phyloP scores from a whole-genome alignment of 2,329 filamentous ascomycete genomes.

The Monosporascus sp. region DNA sequence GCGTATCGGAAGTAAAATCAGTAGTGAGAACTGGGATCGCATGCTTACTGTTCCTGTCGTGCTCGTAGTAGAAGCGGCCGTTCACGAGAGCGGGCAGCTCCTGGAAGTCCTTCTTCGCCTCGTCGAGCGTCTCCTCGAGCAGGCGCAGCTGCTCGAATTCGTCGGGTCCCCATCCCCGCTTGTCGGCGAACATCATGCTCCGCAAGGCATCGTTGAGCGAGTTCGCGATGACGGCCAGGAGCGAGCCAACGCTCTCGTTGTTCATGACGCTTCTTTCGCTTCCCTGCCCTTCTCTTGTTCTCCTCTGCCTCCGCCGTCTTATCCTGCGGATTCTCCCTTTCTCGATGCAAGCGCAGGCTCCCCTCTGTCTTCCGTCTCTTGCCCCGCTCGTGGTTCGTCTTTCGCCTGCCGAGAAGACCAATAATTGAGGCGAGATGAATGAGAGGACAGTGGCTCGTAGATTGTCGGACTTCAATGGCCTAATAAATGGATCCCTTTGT shows the following conservation, averaged over 20 bases:
- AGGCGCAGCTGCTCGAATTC: slow-evolving; percentile 55
- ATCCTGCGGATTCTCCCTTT: too few relatives aligned
- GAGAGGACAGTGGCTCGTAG: too few relatives aligned
- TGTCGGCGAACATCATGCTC: slow-evolving; percentile 51
- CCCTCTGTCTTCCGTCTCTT: too few relatives aligned
- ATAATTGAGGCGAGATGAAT: too few relatives aligned
- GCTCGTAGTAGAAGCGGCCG: slow-evolving; percentile 53
- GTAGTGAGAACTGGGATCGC: background rate
- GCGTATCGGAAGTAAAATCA: background rate
- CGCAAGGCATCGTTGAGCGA: slow-evolving; percentile 48
- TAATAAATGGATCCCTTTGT: too few relatives aligned
- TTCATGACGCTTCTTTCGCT: slow-evolving; percentile 25
- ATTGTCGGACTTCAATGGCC: too few relatives aligned
- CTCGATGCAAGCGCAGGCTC: too few relatives aligned
- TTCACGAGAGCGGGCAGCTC: slow-evolving; percentile 50
- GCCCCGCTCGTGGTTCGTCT: too few relatives aligned
- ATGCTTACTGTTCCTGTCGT: slow-evolving; percentile 47
- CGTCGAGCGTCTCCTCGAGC: slow-evolving; percentile 50
- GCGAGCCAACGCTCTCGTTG: slow-evolving; percentile 50
- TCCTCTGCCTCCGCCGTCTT: too few relatives aligned
- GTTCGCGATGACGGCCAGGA: slow-evolving; percentile 54
- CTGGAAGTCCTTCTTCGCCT: slow-evolving; percentile 57
- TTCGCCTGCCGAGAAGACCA: too few relatives aligned
- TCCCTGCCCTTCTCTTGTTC: too few relatives aligned
- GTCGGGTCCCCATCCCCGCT: slow-evolving; percentile 52